Evolutionary conservation across 495 filamentous ascomycete species (phyloP), one percentile per base, ranked within the genome.

Genomic region (Aspergillus funiculosus): DNA sequence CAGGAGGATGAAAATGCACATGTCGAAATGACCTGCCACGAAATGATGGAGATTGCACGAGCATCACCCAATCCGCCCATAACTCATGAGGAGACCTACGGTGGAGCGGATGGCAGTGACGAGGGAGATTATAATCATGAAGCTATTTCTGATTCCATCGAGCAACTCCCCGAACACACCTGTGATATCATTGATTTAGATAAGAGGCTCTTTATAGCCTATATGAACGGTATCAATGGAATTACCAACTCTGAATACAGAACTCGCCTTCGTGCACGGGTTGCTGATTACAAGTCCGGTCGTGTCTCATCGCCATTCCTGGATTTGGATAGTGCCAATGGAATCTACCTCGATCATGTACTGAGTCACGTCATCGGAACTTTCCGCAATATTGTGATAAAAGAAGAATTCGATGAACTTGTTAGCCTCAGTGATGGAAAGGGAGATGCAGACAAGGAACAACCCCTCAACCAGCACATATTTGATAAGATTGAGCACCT

Each of bases 181-280:
- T 53, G 58, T 30, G 70, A 73, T 44, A 56, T 60, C 7, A 49
- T 72, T 17, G 67, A 73, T 18, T 45, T 68, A 10, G 70, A 73
- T 39, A 62, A 60, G 18, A 58, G 59, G 19, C 51, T 72, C 1
- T 73, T 73, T 34, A 55, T 64, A 20, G 70, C 70, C 13, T 69
- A 69, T 49, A 67, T 73, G 53, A 70, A 72, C 31, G 68, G 67
- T n/a, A 67, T 73, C 7, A 62, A 67, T 19, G 68, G 62, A 3
- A 62, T 69, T 24, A 48, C 59, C 5, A 59, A 67, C 19, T 44
- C 39, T 19, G 59, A 61, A 24, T 71, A 69, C 39, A 59, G 60
- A 37, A 42, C 49, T 3, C 64, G 64, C 28, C 61, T 73, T 39
- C 64, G 56, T 26, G 43, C 48, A 7, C 66, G 59, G 43, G 68